Base-by-base conservation (phyloP, 148 eudicot genomes). In the Persicaria maculosa region DNA sequence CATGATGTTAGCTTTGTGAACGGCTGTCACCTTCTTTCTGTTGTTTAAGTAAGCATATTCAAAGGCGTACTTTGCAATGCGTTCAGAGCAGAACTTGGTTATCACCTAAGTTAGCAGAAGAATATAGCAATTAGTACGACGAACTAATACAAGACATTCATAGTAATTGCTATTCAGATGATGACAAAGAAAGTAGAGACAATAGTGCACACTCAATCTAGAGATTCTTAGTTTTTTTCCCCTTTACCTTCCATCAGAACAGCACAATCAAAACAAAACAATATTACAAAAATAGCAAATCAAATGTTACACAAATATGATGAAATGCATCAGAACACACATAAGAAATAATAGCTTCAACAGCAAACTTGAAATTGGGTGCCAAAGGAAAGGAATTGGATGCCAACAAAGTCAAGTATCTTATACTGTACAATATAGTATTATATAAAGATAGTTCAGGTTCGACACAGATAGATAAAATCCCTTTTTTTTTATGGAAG, bases 1-100 rank as follows among this genome's bases (percentile, higher is more conserved):
- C 97, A 92, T 92, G 61, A 92, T 92, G 78, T 92, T 92, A 76
- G 97, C 97, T 78, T 92, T 90, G 80, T 92, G 97, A 73, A 92
- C 96, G 52, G 97, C 97, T 19, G 97, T 88, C 73, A 92, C 97
- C 81, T 77, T 88, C 89, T 90, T 88, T 77, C 97, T 83, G 77
- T 90, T 85, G 89, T 92, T 90, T 76, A 90, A 81, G 83, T 92
- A 88, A 25, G 96, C 97, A 80, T 92, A 92, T 75, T 90, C 96
- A 61, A 92, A 92, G 47, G 97, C 96, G 77, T 92, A 92, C 74
- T 86, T 87, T 72, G 97, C 93, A 73, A 92, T 87, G 54, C 97
- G 89, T 77, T 92, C 95, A 7, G 97, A 92, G 84, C 95, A 88
- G 84, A 86, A 92, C 86, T 90, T 88, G 48, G 97, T 92, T 47